Conservation (phyloP, 2,329 filamentous ascomycete genomes). For the Neofusicoccum kwambonambiense region DNA sequence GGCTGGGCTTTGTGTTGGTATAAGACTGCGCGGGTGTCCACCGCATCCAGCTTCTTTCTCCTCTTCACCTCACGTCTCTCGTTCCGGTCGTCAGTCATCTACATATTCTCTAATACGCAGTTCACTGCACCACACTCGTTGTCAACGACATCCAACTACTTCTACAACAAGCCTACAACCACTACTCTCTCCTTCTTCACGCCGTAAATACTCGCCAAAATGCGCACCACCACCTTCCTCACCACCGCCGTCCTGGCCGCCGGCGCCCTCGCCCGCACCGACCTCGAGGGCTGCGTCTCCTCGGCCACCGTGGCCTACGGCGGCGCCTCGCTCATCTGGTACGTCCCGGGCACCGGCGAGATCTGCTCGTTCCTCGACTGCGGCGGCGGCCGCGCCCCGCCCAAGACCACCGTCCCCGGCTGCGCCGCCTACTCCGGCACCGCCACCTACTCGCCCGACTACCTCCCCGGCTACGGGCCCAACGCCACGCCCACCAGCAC, state of each 20-base stretch:
- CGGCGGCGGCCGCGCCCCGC: conserved; percentile 64
- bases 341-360: conserved; percentile 63
- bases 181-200: neutral
- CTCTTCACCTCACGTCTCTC: conserved; percentile 4
- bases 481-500: conserved; percentile 2
- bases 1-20: neutral
- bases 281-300: conserved; percentile 46
- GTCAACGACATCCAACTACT: neutral
- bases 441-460: conserved; percentile 54
- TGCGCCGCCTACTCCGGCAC: conserved; percentile 58
- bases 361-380: conserved; percentile 65
- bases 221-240: conserved; percentile 27
- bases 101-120: neutral
- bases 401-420: conserved; percentile 63
- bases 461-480: conserved; percentile 39
- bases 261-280: conserved; percentile 35
- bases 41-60: too few species aligned
- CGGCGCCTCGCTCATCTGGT: conserved; percentile 56
- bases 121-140: conserved; percentile 1
- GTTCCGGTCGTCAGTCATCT: conserved; percentile 1
- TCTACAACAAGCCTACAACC: neutral
- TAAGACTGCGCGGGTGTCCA: neutral
- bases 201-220: conserved; percentile 12
- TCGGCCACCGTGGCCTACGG: conserved; percentile 32
- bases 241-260: conserved; percentile 31